Evolutionary conservation across 2,329 filamentous ascomycete species (phyloP), one percentile per base, ranked within the genome.

Genomic region (Aspergillus sp.): DNA sequence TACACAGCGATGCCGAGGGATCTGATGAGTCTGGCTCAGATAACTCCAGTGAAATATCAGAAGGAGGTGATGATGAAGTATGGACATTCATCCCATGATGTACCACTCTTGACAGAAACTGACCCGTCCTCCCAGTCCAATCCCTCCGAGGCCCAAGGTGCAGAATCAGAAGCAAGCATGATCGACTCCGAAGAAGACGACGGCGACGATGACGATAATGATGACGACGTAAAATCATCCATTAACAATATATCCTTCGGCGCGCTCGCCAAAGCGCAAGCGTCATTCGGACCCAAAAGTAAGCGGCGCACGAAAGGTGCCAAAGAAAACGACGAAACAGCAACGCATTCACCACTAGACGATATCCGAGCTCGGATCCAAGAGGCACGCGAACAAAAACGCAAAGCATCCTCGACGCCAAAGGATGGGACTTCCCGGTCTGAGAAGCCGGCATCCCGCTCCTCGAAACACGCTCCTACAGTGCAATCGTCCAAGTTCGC

Each of bases 401-500:
- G 70, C 53, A 56, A 67, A 53, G 64, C 71, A 56, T 64, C 71
- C 15, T 59, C 76, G 2, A 60, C 64, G 32, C 53, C 59, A 15
- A 66, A 65, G 24, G 58, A 62, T 6, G 24, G 45, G 4, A 56
- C 60, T 60, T 75, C 65, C 22, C 41, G 44, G n/a, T 39, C 32
- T 22, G 51, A 53, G 5, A 53, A 53, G 15, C 30, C 22, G 62
- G 43, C 70, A 66, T 47, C 71, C 32, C 82, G 88, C 22, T 76
- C 85, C 12, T 93, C 85, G 72, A 99, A 99, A 76, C 92, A 98
- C 76, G 95, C 95, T 0, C 95, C 95, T 0, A 85, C 86, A 43
- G 87, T 95, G 58, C 85, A 91, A 70, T 87, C 91, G 2, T 91
- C 89, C 72, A 96, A 93, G 76, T 85, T 85, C 48, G 89, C 90